Evolutionary conservation across 495 filamentous ascomycete species (phyloP).

Genomic region (Aspergillus saccharolyticus): DNA sequence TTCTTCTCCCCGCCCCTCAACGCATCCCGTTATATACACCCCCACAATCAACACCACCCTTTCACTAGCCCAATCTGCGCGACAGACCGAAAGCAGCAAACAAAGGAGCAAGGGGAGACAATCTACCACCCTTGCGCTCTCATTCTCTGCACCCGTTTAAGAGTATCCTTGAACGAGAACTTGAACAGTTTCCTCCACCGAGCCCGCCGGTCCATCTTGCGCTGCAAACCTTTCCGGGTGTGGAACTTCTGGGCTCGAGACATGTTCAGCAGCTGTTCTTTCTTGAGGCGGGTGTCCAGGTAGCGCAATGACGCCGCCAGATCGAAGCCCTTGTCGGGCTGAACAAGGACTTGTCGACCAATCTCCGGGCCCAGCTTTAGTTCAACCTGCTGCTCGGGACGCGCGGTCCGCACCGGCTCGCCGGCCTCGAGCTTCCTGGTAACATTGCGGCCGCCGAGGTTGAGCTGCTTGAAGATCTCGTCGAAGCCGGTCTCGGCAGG

Average conservation of each 20-base stretch:
- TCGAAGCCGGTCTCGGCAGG: no score
- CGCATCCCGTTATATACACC: slow-evolving; percentile 12
- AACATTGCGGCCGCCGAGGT: not conserved
- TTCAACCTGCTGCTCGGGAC: slow-evolving; percentile 22
- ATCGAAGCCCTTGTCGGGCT: slow-evolving; percentile 33
- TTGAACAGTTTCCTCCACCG: slow-evolving; percentile 43
- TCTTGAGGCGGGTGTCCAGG: slow-evolving; percentile 20
- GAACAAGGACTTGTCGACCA: slow-evolving; percentile 37
- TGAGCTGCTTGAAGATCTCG: no score
- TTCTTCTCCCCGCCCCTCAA: no score
- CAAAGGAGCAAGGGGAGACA: no score
- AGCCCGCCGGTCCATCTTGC: slow-evolving; percentile 30
- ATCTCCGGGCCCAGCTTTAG: slow-evolving; percentile 41
- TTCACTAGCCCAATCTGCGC: not conserved
- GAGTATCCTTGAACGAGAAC: slow-evolving; percentile 40
- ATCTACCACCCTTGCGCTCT: slow-evolving; percentile 42
- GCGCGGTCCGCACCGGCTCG: slow-evolving; percentile 14
- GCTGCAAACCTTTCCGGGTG: slow-evolving; percentile 33
- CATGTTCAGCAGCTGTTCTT: slow-evolving; percentile 26
- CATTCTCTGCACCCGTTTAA: slow-evolving; percentile 41
- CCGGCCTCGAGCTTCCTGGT: no score
- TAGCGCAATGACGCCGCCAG: slow-evolving; percentile 26
- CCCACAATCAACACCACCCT: not conserved
- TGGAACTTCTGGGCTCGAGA: slow-evolving; percentile 32
- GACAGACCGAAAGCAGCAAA: not conserved